Base-by-base conservation (phyloP, 495 filamentous ascomycete genomes). In the Amorphotheca resinae region DNA sequence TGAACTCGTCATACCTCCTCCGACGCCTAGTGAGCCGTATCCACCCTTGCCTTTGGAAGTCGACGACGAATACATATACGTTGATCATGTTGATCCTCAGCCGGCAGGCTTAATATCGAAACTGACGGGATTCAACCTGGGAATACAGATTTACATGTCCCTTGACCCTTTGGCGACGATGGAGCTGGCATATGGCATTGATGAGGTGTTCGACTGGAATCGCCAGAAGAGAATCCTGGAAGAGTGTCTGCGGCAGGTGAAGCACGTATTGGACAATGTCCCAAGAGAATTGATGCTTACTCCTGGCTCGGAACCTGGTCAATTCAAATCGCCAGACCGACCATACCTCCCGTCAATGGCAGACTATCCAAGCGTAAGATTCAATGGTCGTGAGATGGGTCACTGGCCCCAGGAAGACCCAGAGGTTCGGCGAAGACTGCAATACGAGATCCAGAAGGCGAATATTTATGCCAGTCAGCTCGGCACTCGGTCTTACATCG, bases 361-460 rank as follows among this genome's bases (percentile, higher is more conserved):
- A 2, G 53, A 44, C 12, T 50, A 33, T 20, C 33, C 52, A 7
- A 43, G 49, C 17, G 15, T 40, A 8, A 22, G 42, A 33, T 20
- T 22, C 8, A 37, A 46, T 26, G 46, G 41, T 4, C 32, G 21
- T 16, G 47, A 48, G n/a, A 36, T 12, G 14, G 14, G 12, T 3
- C 35, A 31, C 12, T 32, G 28, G 41, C 18, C 33, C 9, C 16
- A 21, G 5, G 31, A 18, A 9, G 18, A 31, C 39, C 4, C 22
- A 4, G 50, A 53, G n/a, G 22, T 25, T 12, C 34, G 42, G 12
- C 43, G 47, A 39, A 17, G 26, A 6, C 9, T 87, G 1, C 84
- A 88, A 44, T 81, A 72, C 38, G 84, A 91, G 52, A 87, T 93
- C 17, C 84, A 93, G 54, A 93, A 87, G 53, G 80, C 82, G 15